These are phyloP conservation scores for Erysimum cheiranthoides DNA, from an alignment of 345 rosid genomes.

Conservation along the genomic window DNA sequence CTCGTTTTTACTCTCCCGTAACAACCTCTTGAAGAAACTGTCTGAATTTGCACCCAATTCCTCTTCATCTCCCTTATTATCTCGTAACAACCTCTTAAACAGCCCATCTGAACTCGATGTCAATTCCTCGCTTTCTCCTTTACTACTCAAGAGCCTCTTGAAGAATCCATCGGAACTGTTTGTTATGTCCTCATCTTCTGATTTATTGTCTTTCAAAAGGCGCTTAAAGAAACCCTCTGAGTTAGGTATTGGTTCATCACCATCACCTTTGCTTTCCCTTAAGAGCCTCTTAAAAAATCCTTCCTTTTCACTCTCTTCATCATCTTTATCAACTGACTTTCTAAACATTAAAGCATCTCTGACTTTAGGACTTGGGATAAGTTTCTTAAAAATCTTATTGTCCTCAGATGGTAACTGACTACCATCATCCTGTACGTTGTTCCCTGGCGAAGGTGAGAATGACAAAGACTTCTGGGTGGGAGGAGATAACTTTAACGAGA, in stretches of 20 bases:
- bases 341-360: slow-evolving; percentile 94
- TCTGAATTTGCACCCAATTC: slow-evolving; percentile 62
- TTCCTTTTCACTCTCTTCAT: slow-evolving; percentile 86
- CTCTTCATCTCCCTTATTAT: slow-evolving; percentile 72
- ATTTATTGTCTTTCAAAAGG: slow-evolving; percentile 71
- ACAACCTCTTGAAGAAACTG: slow-evolving; percentile 64
- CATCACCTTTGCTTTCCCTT: slow-evolving; percentile 80
- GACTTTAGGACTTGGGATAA: slow-evolving; percentile 91
- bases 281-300: slow-evolving; percentile 95
- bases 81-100: slow-evolving; percentile 74
- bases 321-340: slow-evolving; percentile 93
- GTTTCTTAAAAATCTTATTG: slow-evolving; percentile 83
- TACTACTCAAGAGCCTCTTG: slow-evolving; percentile 67
- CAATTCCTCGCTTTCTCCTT: slow-evolving; percentile 69
- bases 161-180: slow-evolving; percentile 79
- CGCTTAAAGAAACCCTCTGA: slow-evolving; percentile 84
- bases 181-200: slow-evolving; percentile 70
- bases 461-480: slow-evolving; percentile 71
- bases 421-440: slow-evolving; percentile 67
- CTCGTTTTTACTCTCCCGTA: slow-evolving; percentile 69
- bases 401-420: slow-evolving; percentile 74
- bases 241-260: slow-evolving; percentile 72
- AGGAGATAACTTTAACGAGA: slow-evolving; percentile 84
- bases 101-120: slow-evolving; percentile 72
- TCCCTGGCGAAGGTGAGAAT: slow-evolving; percentile 69